Evolutionary conservation across 805 yeast species (phyloP).

Genomic region (Candida arabinofermentans): DNA sequence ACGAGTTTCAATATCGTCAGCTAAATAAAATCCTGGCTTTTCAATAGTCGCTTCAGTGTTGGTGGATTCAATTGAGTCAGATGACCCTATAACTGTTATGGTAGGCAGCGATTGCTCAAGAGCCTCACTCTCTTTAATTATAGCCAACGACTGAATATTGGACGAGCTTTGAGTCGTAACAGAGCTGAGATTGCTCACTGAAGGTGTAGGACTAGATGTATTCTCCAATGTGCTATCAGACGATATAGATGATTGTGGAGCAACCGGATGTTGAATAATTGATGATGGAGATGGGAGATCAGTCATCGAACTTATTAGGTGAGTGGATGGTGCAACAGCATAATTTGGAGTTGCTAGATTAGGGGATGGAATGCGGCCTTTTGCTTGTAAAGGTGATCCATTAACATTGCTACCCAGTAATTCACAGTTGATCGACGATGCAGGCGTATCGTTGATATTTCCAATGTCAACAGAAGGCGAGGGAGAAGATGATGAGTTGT

Average conservation of each 20-base stretch:
- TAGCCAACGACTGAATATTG: not conserved
- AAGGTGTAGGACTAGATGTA: not conserved
- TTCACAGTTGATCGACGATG: conserved; percentile 19
- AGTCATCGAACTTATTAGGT: not conserved
- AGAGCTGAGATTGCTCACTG: not conserved
- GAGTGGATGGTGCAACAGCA: not conserved
- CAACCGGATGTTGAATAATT: not conserved
- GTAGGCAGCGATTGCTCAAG: not conserved
- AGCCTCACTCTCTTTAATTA: not conserved
- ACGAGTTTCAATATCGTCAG: too few species aligned
- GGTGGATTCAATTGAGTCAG: not conserved
- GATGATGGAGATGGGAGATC: not conserved
- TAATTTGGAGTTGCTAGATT: not conserved
- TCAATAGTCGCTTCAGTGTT: not conserved
- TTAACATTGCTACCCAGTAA: not conserved
- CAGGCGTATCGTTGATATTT: conserved; percentile 15
- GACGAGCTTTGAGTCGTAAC: not conserved
- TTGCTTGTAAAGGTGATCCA: not conserved
- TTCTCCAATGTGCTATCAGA: not conserved
- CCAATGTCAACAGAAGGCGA: conserved; percentile 18
- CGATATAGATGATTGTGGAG: not conserved
- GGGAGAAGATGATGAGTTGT: conserved; percentile 17
- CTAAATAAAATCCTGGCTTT: not conserved
- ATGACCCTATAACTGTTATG: too few species aligned
- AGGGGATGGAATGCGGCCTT: not conserved